A percentile compares a stretch with the other conserved stretches of the same genome.
These are phyloP conservation scores for Fraxinus cuspidata DNA, from an alignment of 257 asterid species.

Conservation along the genomic window DNA sequence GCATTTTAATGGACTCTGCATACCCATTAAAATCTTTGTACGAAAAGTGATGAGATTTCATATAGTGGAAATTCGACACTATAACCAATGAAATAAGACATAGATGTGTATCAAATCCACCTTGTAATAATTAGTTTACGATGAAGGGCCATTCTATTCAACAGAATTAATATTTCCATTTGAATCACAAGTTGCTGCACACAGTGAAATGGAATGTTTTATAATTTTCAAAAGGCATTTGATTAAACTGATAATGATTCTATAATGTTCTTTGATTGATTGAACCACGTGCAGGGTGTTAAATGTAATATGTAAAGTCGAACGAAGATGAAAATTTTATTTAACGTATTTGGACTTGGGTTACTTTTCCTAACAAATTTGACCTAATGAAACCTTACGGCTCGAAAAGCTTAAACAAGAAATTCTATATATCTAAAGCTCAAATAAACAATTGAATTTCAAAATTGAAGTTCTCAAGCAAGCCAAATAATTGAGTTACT, in stretches of 20 bases:
- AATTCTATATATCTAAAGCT: too few relatives aligned
- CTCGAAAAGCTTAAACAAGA: too few relatives aligned
- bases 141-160: background rate
- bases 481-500: too few relatives aligned
- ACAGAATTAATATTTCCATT: background rate
- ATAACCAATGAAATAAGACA: background rate
- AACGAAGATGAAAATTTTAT: background rate
- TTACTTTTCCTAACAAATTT: too few relatives aligned
- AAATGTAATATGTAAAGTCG: background rate
- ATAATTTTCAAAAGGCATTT: slow-evolving; percentile 7
- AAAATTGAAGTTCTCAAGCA: background rate
- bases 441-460: too few relatives aligned
- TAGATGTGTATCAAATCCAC: background rate
- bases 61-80: background rate
- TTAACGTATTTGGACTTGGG: too few relatives aligned
- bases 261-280: background rate
- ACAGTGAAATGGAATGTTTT: background rate
- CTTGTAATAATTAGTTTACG: background rate
- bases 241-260: slow-evolving; percentile 4
- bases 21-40: background rate
- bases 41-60: background rate
- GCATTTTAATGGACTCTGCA: background rate
- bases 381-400: too few relatives aligned
- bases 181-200: background rate
- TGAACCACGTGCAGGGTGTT: background rate